These are phyloP conservation scores for Neurospora sp. DNA, from an alignment of 495 filamentous ascomycete species.

Conservation along the genomic window DNA sequence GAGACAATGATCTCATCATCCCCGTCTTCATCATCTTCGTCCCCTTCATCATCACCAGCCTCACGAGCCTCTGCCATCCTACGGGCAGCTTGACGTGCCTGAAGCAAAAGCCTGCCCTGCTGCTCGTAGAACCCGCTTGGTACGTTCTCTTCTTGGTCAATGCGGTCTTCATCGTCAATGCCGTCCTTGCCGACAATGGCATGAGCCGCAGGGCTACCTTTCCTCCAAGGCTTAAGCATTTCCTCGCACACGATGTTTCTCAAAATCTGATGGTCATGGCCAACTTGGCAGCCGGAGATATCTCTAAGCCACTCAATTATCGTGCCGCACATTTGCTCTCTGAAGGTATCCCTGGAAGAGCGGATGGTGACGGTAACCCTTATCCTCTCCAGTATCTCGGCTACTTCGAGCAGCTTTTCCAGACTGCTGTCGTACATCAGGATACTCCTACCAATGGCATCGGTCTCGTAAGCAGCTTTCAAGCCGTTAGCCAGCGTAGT, in stretches of 20 bases:
- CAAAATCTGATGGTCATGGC: constrained; percentile 68
- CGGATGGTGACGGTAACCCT: constrained; percentile 93
- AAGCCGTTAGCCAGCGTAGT: constrained; percentile 56
- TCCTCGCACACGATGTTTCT: constrained; percentile 80
- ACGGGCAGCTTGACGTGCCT: constrained; percentile 36
- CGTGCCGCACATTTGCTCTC: constrained; percentile 97
- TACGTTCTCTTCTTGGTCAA: constrained; percentile 24
- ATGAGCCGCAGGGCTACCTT: constrained; percentile 78
- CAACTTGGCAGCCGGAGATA: constrained; percentile 81
- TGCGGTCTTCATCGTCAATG: constrained; percentile 74
- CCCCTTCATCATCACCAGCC: constrained; percentile 64
- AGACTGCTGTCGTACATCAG: constrained; percentile 66
- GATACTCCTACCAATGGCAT: constrained; percentile 77
- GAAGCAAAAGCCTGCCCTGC: constrained; percentile 20
- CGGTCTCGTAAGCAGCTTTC: constrained; percentile 72
- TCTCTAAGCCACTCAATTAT: constrained; percentile 95
- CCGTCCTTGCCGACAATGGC: constrained; percentile 73
- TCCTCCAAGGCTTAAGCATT: constrained; percentile 74
- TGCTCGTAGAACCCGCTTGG: constrained; percentile 19
- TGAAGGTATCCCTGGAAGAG: constrained; percentile 85
- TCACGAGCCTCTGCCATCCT: constrained; percentile 42
- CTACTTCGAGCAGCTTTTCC: constrained; percentile 58
- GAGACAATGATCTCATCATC: constrained; percentile 22
- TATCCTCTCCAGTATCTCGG: constrained; percentile 83
- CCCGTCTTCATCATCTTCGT: constrained; percentile 45